Base-by-base conservation (phyloP, 441 rosid genomes). In the Mallotus repandus region DNA sequence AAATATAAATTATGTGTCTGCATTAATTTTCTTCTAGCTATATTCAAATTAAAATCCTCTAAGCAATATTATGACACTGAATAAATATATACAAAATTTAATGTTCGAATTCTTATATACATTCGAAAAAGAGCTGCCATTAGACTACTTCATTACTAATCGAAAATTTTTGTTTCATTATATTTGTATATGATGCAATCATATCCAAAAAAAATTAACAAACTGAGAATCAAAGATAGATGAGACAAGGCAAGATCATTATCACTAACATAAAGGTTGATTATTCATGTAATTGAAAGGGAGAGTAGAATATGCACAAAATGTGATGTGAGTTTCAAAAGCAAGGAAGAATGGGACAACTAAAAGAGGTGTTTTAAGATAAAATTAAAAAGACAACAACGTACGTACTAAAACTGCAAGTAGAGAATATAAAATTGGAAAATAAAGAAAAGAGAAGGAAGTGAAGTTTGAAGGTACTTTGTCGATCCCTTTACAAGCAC, bases 401-500 rank as follows among this genome's bases (percentile, higher is more conserved):
- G 21, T 43, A 55, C 18, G 16, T 18, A 16, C 41, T 9, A 18
- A 53, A 46, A 54, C n/a, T 16, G 49, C n/a, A 65, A 62, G n/a
- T 64, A 66, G 69, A 73, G 63, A 73, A 57, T 58, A 65, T 25
- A 60, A 32, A 18, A 18, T 4, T 11, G 0, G 3, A 60, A 12
- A 60, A 9, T 12, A 41, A 29, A 35, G 16, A 25, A 60, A 7
- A 11, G 18, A 29, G 9, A 60, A 69, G 68, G 52, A 53, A 71
- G 69, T 15, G 68, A 19, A 70, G 43, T 41, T 69, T 25, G n/a
- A 65, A 59, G 46, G 50, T 10, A 67, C n/a, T 16, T 8, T 63
- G 60, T 52, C 46, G 32, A 52, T 60, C 38, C n/a, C 54, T 69
- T 69, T 69, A 52, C 9, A 9, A 7, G 74, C 63, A 76, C 70